Evolutionary conservation across 176 grass and related monocot genomes (phyloP), one percentile per base, ranked within the genome.

Genomic region (Eremochloa ophiuroides): DNA sequence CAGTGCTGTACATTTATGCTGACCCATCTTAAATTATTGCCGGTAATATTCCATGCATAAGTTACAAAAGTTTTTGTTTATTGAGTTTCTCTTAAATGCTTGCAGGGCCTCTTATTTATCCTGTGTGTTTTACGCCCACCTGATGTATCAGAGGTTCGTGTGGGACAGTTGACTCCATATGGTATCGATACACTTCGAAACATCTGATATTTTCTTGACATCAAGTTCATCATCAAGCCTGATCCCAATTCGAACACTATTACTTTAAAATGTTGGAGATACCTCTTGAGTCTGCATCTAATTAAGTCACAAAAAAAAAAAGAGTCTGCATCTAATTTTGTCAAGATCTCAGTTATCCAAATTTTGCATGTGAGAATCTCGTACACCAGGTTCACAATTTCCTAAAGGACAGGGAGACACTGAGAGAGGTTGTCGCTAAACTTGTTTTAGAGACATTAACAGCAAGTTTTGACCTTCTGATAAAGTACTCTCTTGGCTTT

Each of bases 101-200:
- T 88, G 30, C 88, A 98, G 93, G 96, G 93, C 22, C 79, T 95
- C 42, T 71, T 98, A 39, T 98, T 98, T 75, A 83, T 94, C 79
- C 74, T 94, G 44, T 98, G 92, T 27, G 92, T 88, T 85, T 60
- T 94, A 55, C 91, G 95, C 64, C 90, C 92, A 12, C 92, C 86
- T 3, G 90, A 98, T 62, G 85, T 98, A 76, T 93, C 90, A 28
- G 91, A 94, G 78, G 89, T 94, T 55, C 86, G 86, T 3, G 92
- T 98, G 2, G 90, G 93, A 30, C 91, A 89, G 84, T 78, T 98
- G 17, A 95, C 92, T 44, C 92, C 92, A 26, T 86, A 86, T 3
- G 88, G 88, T 38, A 93, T 98, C 12, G 95, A 93, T 69, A 93
- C 90, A 13, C 88, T 95, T 73, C 53, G 85, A 88, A 95, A 98